phyloP scores from a whole-genome alignment of 1,284 basidiomycete species.

The Afroboletus lepidellus region DNA sequence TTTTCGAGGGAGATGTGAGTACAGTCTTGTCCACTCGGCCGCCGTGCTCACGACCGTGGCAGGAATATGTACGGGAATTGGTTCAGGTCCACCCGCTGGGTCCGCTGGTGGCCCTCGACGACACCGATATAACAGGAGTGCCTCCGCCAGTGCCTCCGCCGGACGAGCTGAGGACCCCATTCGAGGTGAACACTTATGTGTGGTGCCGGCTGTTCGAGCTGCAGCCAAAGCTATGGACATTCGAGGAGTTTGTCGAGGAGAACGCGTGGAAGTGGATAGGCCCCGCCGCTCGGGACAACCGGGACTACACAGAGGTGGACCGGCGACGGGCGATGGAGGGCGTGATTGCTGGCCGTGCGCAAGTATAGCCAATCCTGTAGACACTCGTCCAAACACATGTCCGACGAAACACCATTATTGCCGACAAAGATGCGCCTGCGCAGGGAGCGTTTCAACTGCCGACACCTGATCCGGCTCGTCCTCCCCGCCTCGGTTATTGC shows the following conservation, averaged over 20 bases:
- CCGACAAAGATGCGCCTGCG: slow-evolving; percentile 3
- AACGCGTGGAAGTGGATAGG: slow-evolving; percentile 76
- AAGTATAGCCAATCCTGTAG: neutral
- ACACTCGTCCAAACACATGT: slow-evolving; percentile 3
- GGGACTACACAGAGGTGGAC: slow-evolving; percentile 51
- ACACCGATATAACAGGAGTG: slow-evolving; percentile 22
- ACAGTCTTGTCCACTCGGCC: neutral
- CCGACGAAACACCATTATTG: slow-evolving; percentile 13
- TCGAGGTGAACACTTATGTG: slow-evolving; percentile 69
- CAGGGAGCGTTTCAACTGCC: neutral
- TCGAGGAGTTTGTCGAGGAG: slow-evolving; percentile 65
- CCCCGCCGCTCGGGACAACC: slow-evolving; percentile 26
- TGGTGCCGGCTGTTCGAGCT: slow-evolving; percentile 53
- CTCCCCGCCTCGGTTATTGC: slow-evolving; percentile 33
- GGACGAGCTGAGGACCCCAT: slow-evolving; percentile 34
- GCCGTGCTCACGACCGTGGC: neutral
- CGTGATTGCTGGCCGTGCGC: slow-evolving; percentile 10
- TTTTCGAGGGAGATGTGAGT: slow-evolving; percentile 79
- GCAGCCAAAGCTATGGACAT: slow-evolving; percentile 70
- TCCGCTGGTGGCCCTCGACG: slow-evolving; percentile 40
- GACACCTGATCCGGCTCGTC: neutral
- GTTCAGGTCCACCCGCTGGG: slow-evolving; percentile 57
- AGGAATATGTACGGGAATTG: slow-evolving; percentile 70
- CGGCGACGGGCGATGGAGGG: slow-evolving; percentile 34
- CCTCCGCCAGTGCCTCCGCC: slow-evolving; percentile 41